Evolutionary conservation across 768 basidiomycete genomes (phyloP).

Genomic region (Boletus rubroflammeus): DNA sequence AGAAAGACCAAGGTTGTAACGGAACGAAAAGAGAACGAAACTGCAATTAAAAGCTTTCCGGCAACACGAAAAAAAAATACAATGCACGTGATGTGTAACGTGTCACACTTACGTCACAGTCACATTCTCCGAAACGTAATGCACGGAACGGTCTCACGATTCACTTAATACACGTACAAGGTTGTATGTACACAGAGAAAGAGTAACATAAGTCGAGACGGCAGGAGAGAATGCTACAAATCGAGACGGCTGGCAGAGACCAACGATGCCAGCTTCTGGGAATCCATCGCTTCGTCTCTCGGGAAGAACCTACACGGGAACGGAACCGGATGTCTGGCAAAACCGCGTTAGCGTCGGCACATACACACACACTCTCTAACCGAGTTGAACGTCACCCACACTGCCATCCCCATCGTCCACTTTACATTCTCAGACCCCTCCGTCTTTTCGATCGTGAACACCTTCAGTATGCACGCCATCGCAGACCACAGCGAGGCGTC

Average conservation of each 20-base stretch:
- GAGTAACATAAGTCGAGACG: not conserved
- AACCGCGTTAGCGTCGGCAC: not conserved
- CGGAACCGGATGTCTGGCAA: constrained; percentile 12
- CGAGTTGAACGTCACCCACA: not conserved
- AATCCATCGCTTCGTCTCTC: constrained; percentile 16
- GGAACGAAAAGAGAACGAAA: not conserved
- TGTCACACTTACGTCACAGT: not conserved
- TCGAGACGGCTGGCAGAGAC: constrained; percentile 5
- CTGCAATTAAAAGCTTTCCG: constrained; percentile 25
- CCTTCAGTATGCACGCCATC: constrained; percentile 13
- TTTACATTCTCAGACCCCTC: constrained; percentile 14
- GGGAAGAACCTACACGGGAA: constrained; percentile 16
- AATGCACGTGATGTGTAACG: constrained; percentile 29
- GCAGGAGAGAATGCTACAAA: not conserved
- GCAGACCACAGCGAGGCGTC: constrained; percentile 24
- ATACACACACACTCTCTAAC: not conserved
- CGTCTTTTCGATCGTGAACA: constrained; percentile 19
- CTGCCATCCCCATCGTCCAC: constrained; percentile 15
- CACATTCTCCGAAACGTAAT: not conserved
- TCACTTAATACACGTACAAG: too few species aligned
- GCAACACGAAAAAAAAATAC: constrained; percentile 30
- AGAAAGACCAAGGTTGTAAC: not conserved
- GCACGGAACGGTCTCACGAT: too few species aligned
- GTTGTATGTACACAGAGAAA: too few species aligned
- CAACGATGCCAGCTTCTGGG: constrained; percentile 10